A percentile compares a stretch with the other conserved stretches of the same genome.
phyloP scores from a whole-genome alignment of 345 rosid genomes.

The Crucihimalaya himalaica region DNA sequence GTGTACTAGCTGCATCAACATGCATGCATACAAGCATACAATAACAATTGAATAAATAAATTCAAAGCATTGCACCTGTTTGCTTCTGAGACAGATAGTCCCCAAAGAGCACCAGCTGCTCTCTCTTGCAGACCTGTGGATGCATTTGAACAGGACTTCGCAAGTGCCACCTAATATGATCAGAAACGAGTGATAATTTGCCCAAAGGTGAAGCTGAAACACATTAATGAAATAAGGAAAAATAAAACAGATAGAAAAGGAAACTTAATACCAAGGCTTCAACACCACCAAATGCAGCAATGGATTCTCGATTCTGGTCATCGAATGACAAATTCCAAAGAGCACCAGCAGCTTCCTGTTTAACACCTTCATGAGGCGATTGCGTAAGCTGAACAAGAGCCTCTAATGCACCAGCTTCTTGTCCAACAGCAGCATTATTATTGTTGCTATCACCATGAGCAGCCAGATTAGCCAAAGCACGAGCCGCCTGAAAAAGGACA shows the following conservation, averaged over 20 bases:
- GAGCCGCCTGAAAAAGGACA: conserved; percentile 63
- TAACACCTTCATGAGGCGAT: conserved; percentile 86
- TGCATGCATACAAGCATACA: not conserved
- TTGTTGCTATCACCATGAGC: conserved; percentile 91
- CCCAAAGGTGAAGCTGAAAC: conserved; percentile 10
- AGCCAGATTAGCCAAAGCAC: conserved; percentile 89
- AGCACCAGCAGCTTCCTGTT: conserved; percentile 90
- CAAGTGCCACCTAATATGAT: conserved; percentile 75
- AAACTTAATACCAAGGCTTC: conserved; percentile 66
- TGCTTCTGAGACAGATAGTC: conserved; percentile 83
- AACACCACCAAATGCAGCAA: conserved; percentile 77
- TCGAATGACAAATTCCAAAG: conserved; percentile 76
- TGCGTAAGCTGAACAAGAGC: conserved; percentile 79
- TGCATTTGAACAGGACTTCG: conserved; percentile 70
- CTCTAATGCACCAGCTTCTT: conserved; percentile 83
- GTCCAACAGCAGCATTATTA: conserved; percentile 84
- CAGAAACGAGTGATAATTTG: conserved; percentile 20
- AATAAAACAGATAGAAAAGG: not conserved
- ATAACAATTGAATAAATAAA: not conserved
- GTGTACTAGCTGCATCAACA: not conserved
- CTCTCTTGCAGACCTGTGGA: conserved; percentile 90
- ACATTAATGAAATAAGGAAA: not conserved
- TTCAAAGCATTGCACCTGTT: conserved; percentile 55
- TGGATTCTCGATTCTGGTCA: conserved; percentile 76
- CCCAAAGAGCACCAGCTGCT: conserved; percentile 98